Evolutionary conservation across 2,329 filamentous ascomycete species (phyloP), one percentile per base, ranked within the genome.

Genomic region (Clathrospora elynae): DNA sequence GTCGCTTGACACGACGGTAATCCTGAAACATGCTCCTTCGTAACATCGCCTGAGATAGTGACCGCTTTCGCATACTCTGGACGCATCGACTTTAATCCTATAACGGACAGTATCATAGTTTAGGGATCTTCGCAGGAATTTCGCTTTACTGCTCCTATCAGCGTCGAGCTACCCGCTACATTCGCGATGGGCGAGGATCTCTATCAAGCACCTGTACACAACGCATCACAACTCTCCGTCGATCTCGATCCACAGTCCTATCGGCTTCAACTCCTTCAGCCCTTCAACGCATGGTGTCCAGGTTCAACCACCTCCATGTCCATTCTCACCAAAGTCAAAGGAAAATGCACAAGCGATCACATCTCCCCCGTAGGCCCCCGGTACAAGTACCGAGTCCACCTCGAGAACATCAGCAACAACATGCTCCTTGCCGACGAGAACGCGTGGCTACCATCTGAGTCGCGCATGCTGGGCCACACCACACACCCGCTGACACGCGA

Each of bases 21-120:
- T 24, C 66, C 75, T 2, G 74, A 72, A 18, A 78, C 75, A 0
- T 74, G 76, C 56, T 75, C 74, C 1, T 78, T 78, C 48, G 72
- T 77, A 31, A 72, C 74, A 11, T 77, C 74, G 2, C 74, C 75
- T 13, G 74, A 77, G 42, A 61, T 77, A 39, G 74, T 73, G 16
- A 73, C 73, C 8, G 73, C 69, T 22, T 55, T 57, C 17, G 51
- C 55, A 3, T 57, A 52, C 35, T 52, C 55, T 29, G 51, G 55
- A 1, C 46, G 48, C 11, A 46, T 57, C 5, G 46, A 53, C 17
- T 57, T 70, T 38, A 65, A 71, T 30, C 66, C 66, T 1, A 36
- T 49, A 1, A 60, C 47, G 11, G 66, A 69, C 24, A 43, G 52
- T 1, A 51, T 68, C 6, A 11, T 36, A n/a, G 29, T 36, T 7